Evolutionary conservation across 148 eudicot genomes (phyloP), one percentile per base, ranked within the genome.

Genomic region (Nepenthes gracilis): DNA sequence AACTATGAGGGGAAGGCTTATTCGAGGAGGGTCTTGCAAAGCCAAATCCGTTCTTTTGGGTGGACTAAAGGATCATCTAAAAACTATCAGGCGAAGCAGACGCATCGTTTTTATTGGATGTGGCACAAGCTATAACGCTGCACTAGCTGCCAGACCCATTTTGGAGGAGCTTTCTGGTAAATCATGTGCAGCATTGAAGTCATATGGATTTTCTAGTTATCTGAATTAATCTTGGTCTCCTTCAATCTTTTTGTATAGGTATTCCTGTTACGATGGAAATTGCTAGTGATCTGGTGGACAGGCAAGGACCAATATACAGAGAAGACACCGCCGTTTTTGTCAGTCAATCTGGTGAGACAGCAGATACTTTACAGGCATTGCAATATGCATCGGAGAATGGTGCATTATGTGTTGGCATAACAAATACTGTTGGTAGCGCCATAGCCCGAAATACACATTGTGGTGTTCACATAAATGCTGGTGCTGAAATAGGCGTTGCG

Each of bases 311-410:
- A 10, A 87, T 94, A 57, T 94, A 89, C 74, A 79, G 99, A 76
- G 99, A 94, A 77, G 99, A 94, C 72, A 94, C 99, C 32, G 80
- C 86, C 64, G 95, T 86, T 50, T 94, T 94, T 77, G 99, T 94
- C 51, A 94, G 99, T 75, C 99, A 94, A 67, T 94, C 99, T 57
- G 99, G 99, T 57, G 99, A 94, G 86, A 94, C 99, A 58, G 95
- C 97, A 34, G 99, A 94, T 67, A 94, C 99, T 13, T 73, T 94
- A 60, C 82, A 76, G 35, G 99, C 99, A 57, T 71, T 94, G 57
- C 92, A 94, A 36, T 94, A 94, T 78, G 97, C 99, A 52, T 67
- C 83, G 57, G 90, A 83, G 66, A 94, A 89, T 77, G 99, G 95
- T 62, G 99, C 99, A 43, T 67, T 94, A 61, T 94, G 99, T 72